Percentiles rank a stretch among this genome's conserved stretches.
phyloP scores from a whole-genome alignment of 768 basidiomycete genomes.

The Holtermanniella nyarrowii region DNA sequence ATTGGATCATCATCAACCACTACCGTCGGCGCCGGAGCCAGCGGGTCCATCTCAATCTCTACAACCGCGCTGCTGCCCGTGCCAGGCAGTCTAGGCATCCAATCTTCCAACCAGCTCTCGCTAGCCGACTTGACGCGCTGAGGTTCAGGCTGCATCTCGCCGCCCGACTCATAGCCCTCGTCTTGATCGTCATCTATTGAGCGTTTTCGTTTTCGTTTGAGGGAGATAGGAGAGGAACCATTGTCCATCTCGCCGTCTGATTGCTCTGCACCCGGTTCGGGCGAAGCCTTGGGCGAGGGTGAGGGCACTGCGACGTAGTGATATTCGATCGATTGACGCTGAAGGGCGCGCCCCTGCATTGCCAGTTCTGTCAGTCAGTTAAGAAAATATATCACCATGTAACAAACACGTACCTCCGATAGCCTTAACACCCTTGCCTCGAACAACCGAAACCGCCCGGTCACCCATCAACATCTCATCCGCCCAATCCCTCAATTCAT shows the following conservation, averaged over 20 bases:
- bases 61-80: neutral
- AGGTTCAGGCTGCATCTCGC: neutral
- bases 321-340: neutral
- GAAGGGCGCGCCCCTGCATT: neutral
- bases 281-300: neutral
- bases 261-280: too few species aligned
- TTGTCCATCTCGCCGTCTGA: too few species aligned
- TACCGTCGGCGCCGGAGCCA: too few species aligned
- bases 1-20: too few species aligned
- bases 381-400: too few species aligned
- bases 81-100: neutral
- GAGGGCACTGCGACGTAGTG: neutral
- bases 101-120: neutral
- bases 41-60: neutral
- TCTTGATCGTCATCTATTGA: neutral
- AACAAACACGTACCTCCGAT: neutral
- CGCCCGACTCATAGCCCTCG: neutral
- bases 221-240: too few species aligned
- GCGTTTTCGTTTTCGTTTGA: too few species aligned
- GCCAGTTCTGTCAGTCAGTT: neutral
- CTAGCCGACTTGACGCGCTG: neutral
- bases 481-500: slow-evolving; percentile 17
- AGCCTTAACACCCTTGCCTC: neutral
- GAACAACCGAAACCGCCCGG: neutral
- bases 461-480: neutral